Base-by-base conservation (phyloP, 2,329 filamentous ascomycete genomes). In the Aphanocladium album region DNA sequence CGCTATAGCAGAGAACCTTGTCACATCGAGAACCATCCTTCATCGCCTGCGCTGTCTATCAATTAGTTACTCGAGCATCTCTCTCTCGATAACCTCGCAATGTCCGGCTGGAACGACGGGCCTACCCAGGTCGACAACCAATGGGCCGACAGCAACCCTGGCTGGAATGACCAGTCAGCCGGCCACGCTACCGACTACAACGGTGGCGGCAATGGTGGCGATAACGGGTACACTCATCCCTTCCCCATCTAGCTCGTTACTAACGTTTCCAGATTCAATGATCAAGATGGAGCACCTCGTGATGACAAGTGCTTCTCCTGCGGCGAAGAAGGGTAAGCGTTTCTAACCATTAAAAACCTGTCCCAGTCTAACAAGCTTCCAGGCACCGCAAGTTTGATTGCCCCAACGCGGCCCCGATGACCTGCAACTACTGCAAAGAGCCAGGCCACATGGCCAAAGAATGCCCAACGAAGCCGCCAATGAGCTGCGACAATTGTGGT, bases 401-500 rank as follows among this genome's bases (percentile, higher is more conserved):
- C 30, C 69, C 74, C 5, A 71, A 68, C 43, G 65, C 72, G 1
- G 62, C 67, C 51, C 68, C 69, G 17, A 71, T 70, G 62, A 59
- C 67, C 25, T 81, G 79, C 64, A 72, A 71, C 37, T 77, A 74
- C 63, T 85, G 82, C 72, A 75, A 78, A 60, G 68, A 82, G 66
- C 72, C 77, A 25, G 83, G 81, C 5, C 83, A 85, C 66, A 73
- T 83, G 67, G 76, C 81, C 56, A 79, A 81, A 21, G 85, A 89
- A 56, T 92, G 89, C 64, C 87, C 87, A 1, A 73, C 80, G 1
- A 83, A 83, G 63, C 79, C 80, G 7, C 77, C 85, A 1, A 73
- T 75, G 67, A 63, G 79, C 9, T 90, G 87, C 73, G 78, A 78
- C 54, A 86, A 88, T 67, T 90, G 88, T 67, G 75, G 80, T 33